Evolutionary conservation across 352 stramenopile species (phyloP).

Genomic region (Thraustotheca clavata): DNA sequence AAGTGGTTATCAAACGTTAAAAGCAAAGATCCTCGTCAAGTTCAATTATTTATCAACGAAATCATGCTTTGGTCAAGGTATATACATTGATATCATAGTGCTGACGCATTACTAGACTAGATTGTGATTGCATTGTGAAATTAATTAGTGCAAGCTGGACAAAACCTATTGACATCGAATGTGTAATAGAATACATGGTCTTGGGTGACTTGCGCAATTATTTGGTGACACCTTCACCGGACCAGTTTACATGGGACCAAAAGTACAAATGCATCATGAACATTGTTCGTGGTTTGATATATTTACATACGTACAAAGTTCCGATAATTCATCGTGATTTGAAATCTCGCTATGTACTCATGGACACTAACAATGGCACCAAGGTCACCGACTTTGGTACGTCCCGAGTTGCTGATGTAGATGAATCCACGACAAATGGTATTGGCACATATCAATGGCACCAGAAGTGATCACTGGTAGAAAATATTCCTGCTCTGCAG

Average conservation of each 20-base stretch:
- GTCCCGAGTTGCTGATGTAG: slow-evolving; percentile 25
- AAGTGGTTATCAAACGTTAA: too few species aligned
- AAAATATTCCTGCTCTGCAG: slow-evolving; percentile 36
- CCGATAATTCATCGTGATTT: slow-evolving; percentile 36
- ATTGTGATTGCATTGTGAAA: neutral
- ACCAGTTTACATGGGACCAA: slow-evolving; percentile 1
- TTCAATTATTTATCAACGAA: too few species aligned
- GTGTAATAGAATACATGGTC: slow-evolving; percentile 28
- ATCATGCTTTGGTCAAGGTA: too few species aligned
- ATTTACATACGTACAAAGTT: slow-evolving; percentile 26
- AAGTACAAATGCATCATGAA: slow-evolving; percentile 5
- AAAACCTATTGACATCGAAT: slow-evolving; percentile 4
- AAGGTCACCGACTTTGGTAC: slow-evolving; percentile 70
- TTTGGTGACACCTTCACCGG: neutral
- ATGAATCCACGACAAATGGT: slow-evolving; percentile 58
- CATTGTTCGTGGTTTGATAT: slow-evolving; percentile 27
- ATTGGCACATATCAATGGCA: slow-evolving; percentile 41
- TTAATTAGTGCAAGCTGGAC: neutral
- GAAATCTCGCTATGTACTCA: slow-evolving; percentile 40
- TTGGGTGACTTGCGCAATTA: slow-evolving; percentile 24
- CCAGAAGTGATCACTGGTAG: slow-evolving; percentile 41
- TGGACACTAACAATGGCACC: slow-evolving; percentile 25
- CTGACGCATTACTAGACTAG: neutral
- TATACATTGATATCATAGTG: too few species aligned
- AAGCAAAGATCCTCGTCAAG: too few species aligned